These are phyloP conservation scores for Aspergillus sp. DNA, from an alignment of 2,329 filamentous ascomycete genomes.

Conservation along the genomic window DNA sequence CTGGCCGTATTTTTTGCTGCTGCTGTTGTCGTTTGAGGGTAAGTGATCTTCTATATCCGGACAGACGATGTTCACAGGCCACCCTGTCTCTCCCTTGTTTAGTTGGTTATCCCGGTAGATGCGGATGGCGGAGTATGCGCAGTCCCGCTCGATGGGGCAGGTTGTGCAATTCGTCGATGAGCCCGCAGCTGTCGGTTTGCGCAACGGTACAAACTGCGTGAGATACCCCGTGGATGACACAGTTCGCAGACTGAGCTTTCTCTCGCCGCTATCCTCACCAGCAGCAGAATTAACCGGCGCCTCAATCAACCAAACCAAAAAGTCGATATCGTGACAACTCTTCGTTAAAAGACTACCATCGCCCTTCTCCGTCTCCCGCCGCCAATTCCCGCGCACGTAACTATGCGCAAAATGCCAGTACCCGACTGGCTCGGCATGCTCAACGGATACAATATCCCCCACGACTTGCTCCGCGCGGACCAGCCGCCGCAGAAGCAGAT, in stretches of 20 bases:
- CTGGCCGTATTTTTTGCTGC: conserved; percentile 21
- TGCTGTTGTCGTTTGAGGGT: conserved; percentile 9
- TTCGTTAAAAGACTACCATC: conserved; percentile 82
- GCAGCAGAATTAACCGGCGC: conserved; percentile 52
- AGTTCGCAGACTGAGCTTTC: conserved; percentile 31
- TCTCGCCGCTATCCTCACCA: not conserved
- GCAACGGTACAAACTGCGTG: conserved; percentile 71
- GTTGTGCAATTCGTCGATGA: conserved; percentile 81
- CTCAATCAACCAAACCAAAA: conserved; percentile 79
- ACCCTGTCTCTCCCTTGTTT: conserved; percentile 64
- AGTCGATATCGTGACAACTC: conserved; percentile 93
- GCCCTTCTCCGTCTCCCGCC: conserved; percentile 72
- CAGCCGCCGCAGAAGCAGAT: conserved; percentile 76
- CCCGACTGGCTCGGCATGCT: conserved; percentile 91
- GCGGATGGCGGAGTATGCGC: conserved; percentile 81
- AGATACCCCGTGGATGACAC: conserved; percentile 76
- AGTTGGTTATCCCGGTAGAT: conserved; percentile 75
- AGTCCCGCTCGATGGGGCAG: conserved; percentile 72
- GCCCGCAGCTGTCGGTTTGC: conserved; percentile 75
- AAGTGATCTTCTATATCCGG: conserved; percentile 84
- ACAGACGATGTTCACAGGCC: conserved; percentile 87
- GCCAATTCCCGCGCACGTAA: conserved; percentile 92
- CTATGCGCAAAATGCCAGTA: conserved; percentile 95
- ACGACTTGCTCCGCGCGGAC: conserved; percentile 73
- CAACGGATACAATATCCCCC: conserved; percentile 80